Percentiles rank a stretch among this genome's conserved stretches.
Conservation (phyloP, 176 grass and related monocot species). For the sorghum (Sorghum bicolor) region Sorghum_bicolor_NCBIv3 NC_012871.2:65682501-65683000, state of each 20-base stretch:
- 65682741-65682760: background rate
- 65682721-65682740: background rate
- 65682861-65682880: conserved; percentile 79
- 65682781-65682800: conserved; percentile 90
- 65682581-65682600: conserved; percentile 97
- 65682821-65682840: conserved; percentile 63
- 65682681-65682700: conserved; percentile 70
- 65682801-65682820: conserved; percentile 87
- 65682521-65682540: conserved; percentile 51
- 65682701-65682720: background rate
- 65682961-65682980: background rate
- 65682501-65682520: background rate
- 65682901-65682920: conserved; percentile 36
- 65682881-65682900: conserved; percentile 83
- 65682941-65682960: background rate
- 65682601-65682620: conserved; percentile 77
- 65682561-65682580: conserved; percentile 71
- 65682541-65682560: conserved; percentile 77
- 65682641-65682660: conserved; percentile 60
- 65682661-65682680: conserved; percentile 82
- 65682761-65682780: conserved; percentile 20
- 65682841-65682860: conserved; percentile 71
- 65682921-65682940: conserved; percentile 6
- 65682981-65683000: background rate
- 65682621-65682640: conserved; percentile 34